Conservation (phyloP, 2,329 filamentous ascomycete genomes). For the Clonostachys rosea region DNA sequence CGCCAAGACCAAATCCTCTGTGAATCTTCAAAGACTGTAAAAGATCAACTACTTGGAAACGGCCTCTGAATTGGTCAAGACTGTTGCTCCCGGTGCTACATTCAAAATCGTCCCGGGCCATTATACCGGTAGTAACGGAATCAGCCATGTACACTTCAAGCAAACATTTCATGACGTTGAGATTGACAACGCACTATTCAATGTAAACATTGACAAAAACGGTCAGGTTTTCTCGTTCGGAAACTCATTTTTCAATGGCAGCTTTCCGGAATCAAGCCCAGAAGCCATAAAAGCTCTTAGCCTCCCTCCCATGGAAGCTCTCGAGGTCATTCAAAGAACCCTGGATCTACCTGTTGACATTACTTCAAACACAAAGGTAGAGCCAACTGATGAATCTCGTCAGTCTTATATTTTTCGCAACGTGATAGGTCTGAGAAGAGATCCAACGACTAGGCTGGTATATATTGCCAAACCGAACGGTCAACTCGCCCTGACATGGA, state of each 20-base stretch:
- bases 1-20: too few species aligned
- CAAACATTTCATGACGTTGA: slow-evolving; percentile 47
- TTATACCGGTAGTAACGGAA: slow-evolving; percentile 44
- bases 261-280: slow-evolving; percentile 24
- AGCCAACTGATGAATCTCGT: too few species aligned
- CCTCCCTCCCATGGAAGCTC: too few species aligned
- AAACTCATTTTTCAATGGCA: slow-evolving; percentile 29
- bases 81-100: slow-evolving; percentile 12
- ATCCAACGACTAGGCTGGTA: slow-evolving; percentile 43
- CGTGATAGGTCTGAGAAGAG: slow-evolving; percentile 34
- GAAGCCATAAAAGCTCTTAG: slow-evolving; percentile 29
- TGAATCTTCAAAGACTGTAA: too few species aligned
- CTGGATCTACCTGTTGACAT: too few species aligned
- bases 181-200: slow-evolving; percentile 50
- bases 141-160: slow-evolving; percentile 50
- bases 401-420: too few species aligned
- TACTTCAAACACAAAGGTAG: too few species aligned
- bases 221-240: slow-evolving; percentile 49
- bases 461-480: slow-evolving; percentile 42
- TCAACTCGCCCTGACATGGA: slow-evolving; percentile 40
- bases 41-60: too few species aligned
- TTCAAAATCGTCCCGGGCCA: slow-evolving; percentile 41
- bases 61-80: too few species aligned
- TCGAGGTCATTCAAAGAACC: too few species aligned
- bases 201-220: slow-evolving; percentile 44